These are phyloP conservation scores for Quercus gilva DNA, from an alignment of 306 rosid species.

Conservation along the genomic window DNA sequence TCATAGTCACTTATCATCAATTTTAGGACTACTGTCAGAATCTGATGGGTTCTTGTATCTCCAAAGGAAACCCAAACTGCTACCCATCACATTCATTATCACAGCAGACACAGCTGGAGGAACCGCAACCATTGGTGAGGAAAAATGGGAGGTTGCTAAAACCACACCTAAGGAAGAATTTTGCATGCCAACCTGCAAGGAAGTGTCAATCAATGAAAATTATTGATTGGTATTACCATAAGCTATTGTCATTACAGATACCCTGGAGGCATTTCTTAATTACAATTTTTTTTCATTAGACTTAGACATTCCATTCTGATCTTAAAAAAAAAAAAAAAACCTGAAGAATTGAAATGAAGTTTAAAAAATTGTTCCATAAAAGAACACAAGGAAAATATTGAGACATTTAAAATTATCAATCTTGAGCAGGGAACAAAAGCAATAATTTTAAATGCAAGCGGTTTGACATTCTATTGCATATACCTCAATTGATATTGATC, in stretches of 20 bases:
- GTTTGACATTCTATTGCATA: not conserved
- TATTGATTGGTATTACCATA: not conserved
- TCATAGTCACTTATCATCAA: not conserved
- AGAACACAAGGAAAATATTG: not conserved
- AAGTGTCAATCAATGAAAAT: not conserved
- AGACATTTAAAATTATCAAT: not conserved
- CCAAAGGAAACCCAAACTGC: slow-evolving; percentile 39
- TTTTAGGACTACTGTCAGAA: not conserved
- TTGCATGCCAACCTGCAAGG: slow-evolving; percentile 44
- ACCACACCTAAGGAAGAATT: slow-evolving; percentile 44
- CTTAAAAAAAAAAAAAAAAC: not conserved
- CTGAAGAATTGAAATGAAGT: not conserved
- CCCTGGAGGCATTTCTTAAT: not conserved
- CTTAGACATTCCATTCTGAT: not conserved
- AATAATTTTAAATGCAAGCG: not conserved
- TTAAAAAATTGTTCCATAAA: not conserved
- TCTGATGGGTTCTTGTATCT: slow-evolving; percentile 29
- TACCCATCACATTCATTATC: slow-evolving; percentile 47
- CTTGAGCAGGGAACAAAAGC: not conserved
- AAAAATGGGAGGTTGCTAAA: slow-evolving; percentile 39
- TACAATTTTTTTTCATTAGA: not conserved
- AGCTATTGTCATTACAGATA: not conserved
- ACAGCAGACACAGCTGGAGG: slow-evolving; percentile 44
- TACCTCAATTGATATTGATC: slow-evolving; percentile 50
- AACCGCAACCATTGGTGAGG: slow-evolving; percentile 39